Evolutionary conservation across 306 rosid genomes (phyloP), one percentile per base, ranked within the genome.

Genomic region (Vigna reflexopilosa): DNA sequence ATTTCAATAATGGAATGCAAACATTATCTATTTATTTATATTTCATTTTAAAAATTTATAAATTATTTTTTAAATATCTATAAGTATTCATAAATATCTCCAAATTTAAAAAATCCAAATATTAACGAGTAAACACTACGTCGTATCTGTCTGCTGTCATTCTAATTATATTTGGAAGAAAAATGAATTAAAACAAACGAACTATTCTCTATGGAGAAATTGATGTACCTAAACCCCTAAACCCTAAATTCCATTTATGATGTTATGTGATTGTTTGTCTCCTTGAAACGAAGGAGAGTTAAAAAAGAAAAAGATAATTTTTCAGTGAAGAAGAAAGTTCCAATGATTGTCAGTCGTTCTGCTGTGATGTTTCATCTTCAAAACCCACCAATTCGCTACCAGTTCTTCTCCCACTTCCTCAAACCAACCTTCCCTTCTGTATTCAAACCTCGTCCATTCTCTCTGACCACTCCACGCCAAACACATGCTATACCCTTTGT

Each of bases 271-370:
- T 13, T 48, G 12, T 12, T 4, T n/a, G 28, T 45, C 45, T 13
- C 5, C 4, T 47, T 67, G 48, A 44, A 38, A 73, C 22, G 7
- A 26, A 26, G 28, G 0, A 26, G 28, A 26, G 28, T 26, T 26
- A 2, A 26, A 26, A 26, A 26, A 26, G 28, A 38, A 57, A 51
- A 52, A 4, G 40, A 44, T 14, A 66, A 30, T 45, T 64, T 51
- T 64, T 38, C 28, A 9, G 52, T 9, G 64, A 80, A 72, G 75
- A 49, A 49, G 73, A 82, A 16, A 50, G 13, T 4, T 22, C 44
- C 64, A 77, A 88, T 89, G 94, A 85, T 84, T 54, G 82, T 84
- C 5, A 80, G 77, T 42, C 97, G 96, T 57, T 84, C 93, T 6
- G 81, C 89, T 80, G 80, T 83, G 61, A 70, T 83, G 75, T 80